These are phyloP conservation scores for Tetrahymena malaccensis DNA, from an alignment of 73 alveolate species.

Conservation along the genomic window DNA sequence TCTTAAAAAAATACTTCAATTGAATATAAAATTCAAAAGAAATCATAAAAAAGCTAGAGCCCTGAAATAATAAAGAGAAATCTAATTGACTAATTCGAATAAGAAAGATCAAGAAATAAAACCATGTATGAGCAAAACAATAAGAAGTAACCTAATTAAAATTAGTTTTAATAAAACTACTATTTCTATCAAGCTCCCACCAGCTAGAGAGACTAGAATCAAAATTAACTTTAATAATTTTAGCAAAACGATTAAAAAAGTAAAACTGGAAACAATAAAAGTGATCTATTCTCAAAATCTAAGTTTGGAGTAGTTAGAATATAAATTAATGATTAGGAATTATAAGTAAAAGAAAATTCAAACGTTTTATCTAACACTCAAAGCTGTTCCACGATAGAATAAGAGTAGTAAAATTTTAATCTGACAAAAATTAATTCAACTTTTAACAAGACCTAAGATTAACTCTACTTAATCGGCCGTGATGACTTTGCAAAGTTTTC, in stretches of 20 bases:
- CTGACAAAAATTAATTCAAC: neutral
- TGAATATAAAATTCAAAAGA: neutral
- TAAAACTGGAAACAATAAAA: neutral
- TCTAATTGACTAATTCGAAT: neutral
- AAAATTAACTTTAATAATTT: too few relatives aligned
- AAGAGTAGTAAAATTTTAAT: neutral
- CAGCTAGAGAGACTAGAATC: neutral
- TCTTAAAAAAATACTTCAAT: neutral
- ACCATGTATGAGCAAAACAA: neutral
- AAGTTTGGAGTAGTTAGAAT: neutral
- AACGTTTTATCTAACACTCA: neutral
- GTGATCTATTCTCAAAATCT: neutral
- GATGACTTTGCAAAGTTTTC: neutral
- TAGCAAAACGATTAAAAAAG: neutral
- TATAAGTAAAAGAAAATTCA: neutral
- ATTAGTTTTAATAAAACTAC: neutral
- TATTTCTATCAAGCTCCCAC: neutral
- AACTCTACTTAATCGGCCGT: neutral
- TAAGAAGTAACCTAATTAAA: neutral
- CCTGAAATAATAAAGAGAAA: neutral
- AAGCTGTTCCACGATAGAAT: neutral
- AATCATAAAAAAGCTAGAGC: neutral
- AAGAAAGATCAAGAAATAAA: neutral
- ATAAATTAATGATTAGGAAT: neutral
- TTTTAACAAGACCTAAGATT: neutral